Evolutionary conservation across 768 basidiomycete genomes (phyloP).

Genomic region (Pleurotus citrinopileatus): DNA sequence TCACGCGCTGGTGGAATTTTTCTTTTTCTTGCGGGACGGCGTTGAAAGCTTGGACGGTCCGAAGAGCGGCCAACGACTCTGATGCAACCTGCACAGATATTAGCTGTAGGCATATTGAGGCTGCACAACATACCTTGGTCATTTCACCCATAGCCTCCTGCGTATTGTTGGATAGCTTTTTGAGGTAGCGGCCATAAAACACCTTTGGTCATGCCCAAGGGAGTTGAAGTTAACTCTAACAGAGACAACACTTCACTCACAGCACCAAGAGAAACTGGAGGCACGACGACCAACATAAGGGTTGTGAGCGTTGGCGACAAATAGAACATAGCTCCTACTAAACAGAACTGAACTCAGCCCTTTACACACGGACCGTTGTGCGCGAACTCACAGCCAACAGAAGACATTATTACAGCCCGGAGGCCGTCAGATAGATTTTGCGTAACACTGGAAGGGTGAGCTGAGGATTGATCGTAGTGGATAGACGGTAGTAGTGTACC

Average conservation of each 20-base stretch:
- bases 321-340: constrained; percentile 95
- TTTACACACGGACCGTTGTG: not conserved
- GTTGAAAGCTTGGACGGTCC: constrained; percentile 92
- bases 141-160: constrained; percentile 96
- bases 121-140: constrained; percentile 71
- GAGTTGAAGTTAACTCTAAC: no score
- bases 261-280: constrained; percentile 83
- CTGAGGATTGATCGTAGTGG: not conserved
- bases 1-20: constrained; percentile 70
- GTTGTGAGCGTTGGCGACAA: constrained; percentile 85
- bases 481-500: constrained; percentile 44
- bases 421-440: constrained; percentile 79
- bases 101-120: constrained; percentile 25
- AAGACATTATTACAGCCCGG: constrained; percentile 86
- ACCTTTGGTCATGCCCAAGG: constrained; percentile 48
- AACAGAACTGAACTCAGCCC: not conserved
- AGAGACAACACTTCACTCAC: constrained; percentile 35
- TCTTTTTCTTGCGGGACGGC: constrained; percentile 72
- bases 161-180: constrained; percentile 85
- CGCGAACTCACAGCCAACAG: constrained; percentile 79
- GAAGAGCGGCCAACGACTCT: constrained; percentile 83
- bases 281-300: constrained; percentile 91
- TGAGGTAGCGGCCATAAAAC: constrained; percentile 93
- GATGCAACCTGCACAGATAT: constrained; percentile 64
- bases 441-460: constrained; percentile 49